Base-by-base conservation (phyloP, 495 filamentous ascomycete species). In the Daldinia childiae region DNA sequence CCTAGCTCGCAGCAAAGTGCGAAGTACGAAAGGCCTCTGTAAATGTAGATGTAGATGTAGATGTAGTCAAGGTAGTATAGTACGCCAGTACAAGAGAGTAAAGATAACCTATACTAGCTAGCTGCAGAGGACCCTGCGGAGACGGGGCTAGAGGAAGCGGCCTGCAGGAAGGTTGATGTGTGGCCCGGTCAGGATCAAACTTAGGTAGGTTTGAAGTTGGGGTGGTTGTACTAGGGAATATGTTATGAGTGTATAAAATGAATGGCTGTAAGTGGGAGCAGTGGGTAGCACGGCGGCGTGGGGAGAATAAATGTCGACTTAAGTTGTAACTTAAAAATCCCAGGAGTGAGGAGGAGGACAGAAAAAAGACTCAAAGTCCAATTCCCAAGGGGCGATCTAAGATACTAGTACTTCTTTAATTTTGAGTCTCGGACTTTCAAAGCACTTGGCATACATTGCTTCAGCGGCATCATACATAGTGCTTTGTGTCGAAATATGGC, bases 131-230 rank as follows among this genome's bases (percentile, higher is more conserved):
- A 62, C 71, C 71, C 65, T 73, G 71, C 36, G 66, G 66, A 73
- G 55, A 50, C 57, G 60, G 60, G 60, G 52, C 65, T 73, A 62
- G 65, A 62, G 41, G 65, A 66, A 69, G 52, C 71, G 57, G 62
- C 65, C 58, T 73, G 71, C 71, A 73, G 71, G 71, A 69, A 60
- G 43, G 45, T 50, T 69, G 60, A 72, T 69, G 61, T 58, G 71
- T 65, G 66, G 59, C 61, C 70, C 61, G 65, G 65, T 48, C 62
- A 65, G 64, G 64, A 73, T 73, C 65, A 69, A 66, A 68, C 70
- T 54, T 34, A 52, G 24, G 50, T 30, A 65, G 56, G 65, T 69
- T 69, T 73, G 70, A 69, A 29, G 50, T 55, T 64, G 64, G 69
- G 64, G 60, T 62, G 60, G 58, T 39, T 62, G 50, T 64, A 60